Evolutionary conservation across 2,329 filamentous ascomycete genomes (phyloP), one percentile per base, ranked within the genome.

Genomic region (Colletotrichum kahawae): DNA sequence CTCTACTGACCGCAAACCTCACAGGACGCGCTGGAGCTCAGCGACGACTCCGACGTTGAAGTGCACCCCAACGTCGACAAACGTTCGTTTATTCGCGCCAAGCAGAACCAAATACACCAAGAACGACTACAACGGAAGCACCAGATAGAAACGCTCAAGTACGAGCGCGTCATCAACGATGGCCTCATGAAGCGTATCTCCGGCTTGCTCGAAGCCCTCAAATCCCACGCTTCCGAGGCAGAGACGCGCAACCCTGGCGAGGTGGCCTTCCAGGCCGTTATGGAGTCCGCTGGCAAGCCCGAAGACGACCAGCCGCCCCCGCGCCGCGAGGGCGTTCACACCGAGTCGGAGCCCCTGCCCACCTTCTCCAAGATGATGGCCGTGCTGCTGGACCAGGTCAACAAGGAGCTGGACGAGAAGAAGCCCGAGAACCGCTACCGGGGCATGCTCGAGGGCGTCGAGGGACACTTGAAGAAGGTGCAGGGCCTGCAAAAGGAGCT

Each of bases 21-120:
- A 24, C 24, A 95, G 93, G 94, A 98, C 83, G 93, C 94, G 75
- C 91, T 99, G 82, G 97, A 99, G 92, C 93, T 99, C 82, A 98
- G 95, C 82, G 97, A 99, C 85, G 97, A 99, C 86, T 98, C 95
- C 67, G 97, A 99, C 82, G 93, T 99, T 80, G 97, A 99, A 87
- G 97, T 98, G 67, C 97, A 99, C 85, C 97, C 97, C 76, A 99
- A 99, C 83, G 97, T 99, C 83, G 97, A 99, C 88, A 99, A 99
- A 85, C 92, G 94, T 67, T 98, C 96, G 76, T 99, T 99, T 85
- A 99, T 99, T 84, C 95, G 96, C 78, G 97, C 97, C 78, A 99
- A 99, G 87, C 97, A 98, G 87, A 94, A 93, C 80, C 96, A 99
- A 86, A 99, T 99, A 80, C 97, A 99, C 84, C 92, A 96, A 82